A percentile compares a stretch with the other conserved stretches of the same genome.
phyloP scores from a whole-genome alignment of 257 asterid genomes.

The Solanum paucissectum region DNA sequence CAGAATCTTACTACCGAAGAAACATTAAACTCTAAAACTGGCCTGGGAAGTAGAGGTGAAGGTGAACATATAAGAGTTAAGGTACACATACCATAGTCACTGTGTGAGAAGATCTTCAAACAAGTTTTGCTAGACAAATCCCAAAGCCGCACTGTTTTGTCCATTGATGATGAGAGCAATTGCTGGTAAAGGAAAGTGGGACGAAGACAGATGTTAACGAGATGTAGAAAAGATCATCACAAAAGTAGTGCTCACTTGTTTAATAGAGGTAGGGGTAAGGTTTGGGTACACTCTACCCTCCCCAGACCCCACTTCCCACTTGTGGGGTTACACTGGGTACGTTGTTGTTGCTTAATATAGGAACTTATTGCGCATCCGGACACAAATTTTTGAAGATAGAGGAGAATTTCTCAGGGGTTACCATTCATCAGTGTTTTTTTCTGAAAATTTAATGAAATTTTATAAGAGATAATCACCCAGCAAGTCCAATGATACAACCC shows the following conservation, averaged over 20 bases:
- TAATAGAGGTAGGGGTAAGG: background rate
- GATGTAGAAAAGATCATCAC: background rate
- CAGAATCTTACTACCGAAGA: background rate
- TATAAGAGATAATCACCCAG: background rate
- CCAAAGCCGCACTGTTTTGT: conserved; percentile 95
- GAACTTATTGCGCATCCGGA: background rate
- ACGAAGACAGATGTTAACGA: background rate
- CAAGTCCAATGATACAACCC: background rate
- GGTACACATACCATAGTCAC: conserved; percentile 74
- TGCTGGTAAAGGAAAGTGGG: conserved; percentile 26
- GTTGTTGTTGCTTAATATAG: background rate
- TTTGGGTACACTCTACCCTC: background rate
- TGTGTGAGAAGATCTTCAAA: conserved; percentile 83
- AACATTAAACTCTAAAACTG: background rate
- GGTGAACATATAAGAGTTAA: background rate
- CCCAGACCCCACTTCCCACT: background rate
- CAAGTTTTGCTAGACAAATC: conserved; percentile 73
- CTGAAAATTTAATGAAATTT: background rate
- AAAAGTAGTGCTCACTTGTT: background rate
- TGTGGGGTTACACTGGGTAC: background rate
- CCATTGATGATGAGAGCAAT: conserved; percentile 94
- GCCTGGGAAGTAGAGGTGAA: background rate
- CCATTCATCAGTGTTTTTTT: background rate
- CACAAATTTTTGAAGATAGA: background rate
- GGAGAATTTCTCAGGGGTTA: background rate